A percentile compares a stretch with the other conserved stretches of the same genome.
Conservation (phyloP, 163 green algal species). For the Trebouxiophyceae sp. region DNA sequence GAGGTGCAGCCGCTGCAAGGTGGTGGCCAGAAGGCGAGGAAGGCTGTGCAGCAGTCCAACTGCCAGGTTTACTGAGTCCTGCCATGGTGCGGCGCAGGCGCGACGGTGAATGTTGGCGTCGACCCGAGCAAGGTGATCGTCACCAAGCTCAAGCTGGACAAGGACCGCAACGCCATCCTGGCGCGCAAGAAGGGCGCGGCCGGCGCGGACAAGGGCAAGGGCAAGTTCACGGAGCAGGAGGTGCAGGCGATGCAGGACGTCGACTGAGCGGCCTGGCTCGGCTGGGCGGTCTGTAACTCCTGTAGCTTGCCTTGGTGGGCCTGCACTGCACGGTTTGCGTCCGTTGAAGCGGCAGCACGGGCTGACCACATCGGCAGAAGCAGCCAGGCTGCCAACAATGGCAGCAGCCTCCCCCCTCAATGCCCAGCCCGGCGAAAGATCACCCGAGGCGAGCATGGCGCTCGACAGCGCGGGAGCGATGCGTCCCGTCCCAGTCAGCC, state of each 20-base stretch:
- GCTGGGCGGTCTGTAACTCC: not conserved
- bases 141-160: conserved; percentile 99
- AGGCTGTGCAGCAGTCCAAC: too few relatives aligned
- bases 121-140: conserved; percentile 97
- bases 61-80: too few relatives aligned
- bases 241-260: conserved; percentile 81
- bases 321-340: not conserved
- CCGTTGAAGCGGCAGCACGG: not conserved
- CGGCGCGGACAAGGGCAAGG: conserved; percentile 77
- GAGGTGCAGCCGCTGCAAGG: too few relatives aligned
- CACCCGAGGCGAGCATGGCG: too few relatives aligned
- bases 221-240: conserved; percentile 85
- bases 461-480: too few relatives aligned
- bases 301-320: not conserved
- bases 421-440: too few relatives aligned
- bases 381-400: too few relatives aligned
- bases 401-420: too few relatives aligned
- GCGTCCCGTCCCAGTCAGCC: too few relatives aligned
- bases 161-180: conserved; percentile 81
- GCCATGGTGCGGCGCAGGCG: too few relatives aligned
- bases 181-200: conserved; percentile 72
- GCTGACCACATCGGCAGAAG: not conserved
- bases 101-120: conserved; percentile 87
- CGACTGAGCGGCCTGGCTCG: conserved; percentile 72
- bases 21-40: too few relatives aligned